A percentile compares a stretch with the other conserved stretches of the same genome.
Evolutionary conservation across 257 asterid genomes (phyloP).

Genomic region (Thymus mandschuricus): DNA sequence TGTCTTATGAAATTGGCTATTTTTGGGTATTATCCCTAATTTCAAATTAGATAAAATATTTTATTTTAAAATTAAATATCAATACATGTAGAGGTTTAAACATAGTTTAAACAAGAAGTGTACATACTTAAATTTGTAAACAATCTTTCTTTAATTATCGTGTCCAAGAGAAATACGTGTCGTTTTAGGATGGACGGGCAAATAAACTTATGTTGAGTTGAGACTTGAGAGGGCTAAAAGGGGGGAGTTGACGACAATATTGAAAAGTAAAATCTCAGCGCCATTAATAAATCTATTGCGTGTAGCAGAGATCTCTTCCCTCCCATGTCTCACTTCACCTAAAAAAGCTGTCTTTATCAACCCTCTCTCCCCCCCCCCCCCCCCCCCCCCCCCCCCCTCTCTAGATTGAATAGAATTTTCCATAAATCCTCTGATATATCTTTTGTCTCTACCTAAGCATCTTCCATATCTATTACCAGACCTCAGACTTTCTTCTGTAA

Average conservation of each 20-base stretch:
- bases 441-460: constrained; percentile 24
- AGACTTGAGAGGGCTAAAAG: not conserved
- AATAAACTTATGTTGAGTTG: not conserved
- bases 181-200: no score
- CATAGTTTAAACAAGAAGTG: no score
- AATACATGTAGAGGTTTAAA: no score
- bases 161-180: no score
- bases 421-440: constrained; percentile 21
- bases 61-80: no score
- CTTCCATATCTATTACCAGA: not conserved
- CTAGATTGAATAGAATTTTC: constrained; percentile 30
- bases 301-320: constrained; percentile 17
- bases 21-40: no score
- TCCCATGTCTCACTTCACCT: not conserved
- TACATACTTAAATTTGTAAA: no score
- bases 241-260: constrained; percentile 29
- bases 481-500: no score
- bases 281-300: constrained; percentile 27
- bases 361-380: not conserved
- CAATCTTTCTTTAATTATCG: no score
- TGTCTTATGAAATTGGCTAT: no score
- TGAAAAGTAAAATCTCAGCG: constrained; percentile 4
- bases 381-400: not conserved
- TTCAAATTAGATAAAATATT: no score
- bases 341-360: constrained; percentile 20